These are phyloP conservation scores for Diaporthe capsici DNA, from an alignment of 2,329 filamentous ascomycete species.

Conservation along the genomic window DNA sequence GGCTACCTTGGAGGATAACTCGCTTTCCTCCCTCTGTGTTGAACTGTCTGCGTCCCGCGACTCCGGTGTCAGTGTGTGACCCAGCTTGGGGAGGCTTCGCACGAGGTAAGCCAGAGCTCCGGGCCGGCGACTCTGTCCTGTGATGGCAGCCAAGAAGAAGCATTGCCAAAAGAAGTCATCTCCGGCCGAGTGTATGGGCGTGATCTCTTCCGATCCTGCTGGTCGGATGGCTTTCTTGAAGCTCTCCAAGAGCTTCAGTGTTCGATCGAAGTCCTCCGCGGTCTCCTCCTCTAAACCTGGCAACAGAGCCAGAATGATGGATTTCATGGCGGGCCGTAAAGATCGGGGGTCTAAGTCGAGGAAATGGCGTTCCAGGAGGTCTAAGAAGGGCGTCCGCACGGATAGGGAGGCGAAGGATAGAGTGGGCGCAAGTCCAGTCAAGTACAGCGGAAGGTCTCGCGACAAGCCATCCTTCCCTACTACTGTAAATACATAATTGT, in stretches of 20 bases:
- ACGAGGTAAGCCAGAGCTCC: conserved; percentile 90
- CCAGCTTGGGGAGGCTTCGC: conserved; percentile 82
- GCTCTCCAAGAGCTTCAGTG: conserved; percentile 81
- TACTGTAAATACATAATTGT: conserved; percentile 87
- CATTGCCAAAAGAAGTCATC: conserved; percentile 99
- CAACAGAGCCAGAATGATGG: conserved; percentile 88
- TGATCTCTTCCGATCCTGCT: conserved; percentile 63
- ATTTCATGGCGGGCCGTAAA: conserved; percentile 89
- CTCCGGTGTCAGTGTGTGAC: conserved; percentile 54
- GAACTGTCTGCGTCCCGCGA: conserved; percentile 49
- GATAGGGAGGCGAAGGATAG: conserved; percentile 95
- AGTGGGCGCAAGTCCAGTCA: conserved; percentile 89
- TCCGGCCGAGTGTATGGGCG: conserved; percentile 68
- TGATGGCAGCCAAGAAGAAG: conserved; percentile 93
- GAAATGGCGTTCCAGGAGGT: conserved; percentile 85
- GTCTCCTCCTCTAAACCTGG: conserved; percentile 96
- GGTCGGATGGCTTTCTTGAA: conserved; percentile 79
- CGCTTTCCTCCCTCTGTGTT: conserved; percentile 55
- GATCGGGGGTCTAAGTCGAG: conserved; percentile 78
- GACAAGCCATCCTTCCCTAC: conserved; percentile 87
- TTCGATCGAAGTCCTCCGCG: conserved; percentile 95
- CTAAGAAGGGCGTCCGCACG: conserved; percentile 87
- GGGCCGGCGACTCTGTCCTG: conserved; percentile 85
- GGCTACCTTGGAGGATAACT: conserved; percentile 67
- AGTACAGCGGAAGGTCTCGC: conserved; percentile 86